phyloP scores from a whole-genome alignment of 345 rosid genomes.

The Eucalyptus sp. region DNA sequence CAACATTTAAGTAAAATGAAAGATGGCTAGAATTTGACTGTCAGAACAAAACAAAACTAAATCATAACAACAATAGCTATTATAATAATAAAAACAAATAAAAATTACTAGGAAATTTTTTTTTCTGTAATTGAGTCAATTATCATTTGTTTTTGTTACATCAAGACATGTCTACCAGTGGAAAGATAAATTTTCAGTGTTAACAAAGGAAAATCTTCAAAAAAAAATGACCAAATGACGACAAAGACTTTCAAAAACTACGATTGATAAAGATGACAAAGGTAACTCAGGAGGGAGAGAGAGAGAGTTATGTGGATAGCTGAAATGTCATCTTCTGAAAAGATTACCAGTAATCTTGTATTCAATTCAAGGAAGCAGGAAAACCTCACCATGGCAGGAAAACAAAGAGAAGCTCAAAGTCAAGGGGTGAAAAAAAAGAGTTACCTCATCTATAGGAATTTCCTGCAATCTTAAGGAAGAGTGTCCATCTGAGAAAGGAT shows the following conservation, averaged over 20 bases:
- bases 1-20: neutral
- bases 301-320: neutral
- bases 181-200: neutral
- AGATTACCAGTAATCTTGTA: neutral
- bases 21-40: neutral
- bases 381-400: neutral
- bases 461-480: constrained; percentile 42
- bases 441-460: constrained; percentile 49
- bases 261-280: neutral
- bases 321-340: neutral
- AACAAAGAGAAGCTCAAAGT: neutral
- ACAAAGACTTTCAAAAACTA: neutral
- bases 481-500: constrained; percentile 60
- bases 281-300: neutral
- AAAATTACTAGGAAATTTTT: neutral
- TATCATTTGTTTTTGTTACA: neutral
- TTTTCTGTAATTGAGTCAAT: neutral
- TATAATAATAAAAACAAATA: neutral
- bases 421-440: neutral
- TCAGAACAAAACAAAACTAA: neutral
- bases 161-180: neutral
- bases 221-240: neutral
- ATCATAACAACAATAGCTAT: neutral
- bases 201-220: neutral
- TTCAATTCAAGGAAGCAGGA: neutral